Evolutionary conservation across 495 filamentous ascomycete genomes (phyloP).

Genomic region (Penicillium bialowiezense): DNA sequence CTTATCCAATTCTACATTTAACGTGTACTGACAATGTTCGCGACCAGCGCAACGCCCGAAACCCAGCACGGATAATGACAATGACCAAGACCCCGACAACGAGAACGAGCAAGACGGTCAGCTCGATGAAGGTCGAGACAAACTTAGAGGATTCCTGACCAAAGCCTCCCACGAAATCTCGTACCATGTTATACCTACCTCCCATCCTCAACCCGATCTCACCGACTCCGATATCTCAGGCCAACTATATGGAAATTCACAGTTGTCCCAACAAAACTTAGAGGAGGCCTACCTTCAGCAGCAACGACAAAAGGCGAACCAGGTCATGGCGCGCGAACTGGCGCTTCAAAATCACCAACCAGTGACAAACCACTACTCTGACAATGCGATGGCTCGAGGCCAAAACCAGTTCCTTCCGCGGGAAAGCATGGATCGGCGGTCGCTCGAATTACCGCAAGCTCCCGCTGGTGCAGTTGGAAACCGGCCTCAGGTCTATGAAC

Average conservation of each 20-base stretch:
- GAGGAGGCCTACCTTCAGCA: slow-evolving; percentile 51
- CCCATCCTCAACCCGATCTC: slow-evolving; percentile 45
- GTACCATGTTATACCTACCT: slow-evolving; percentile 52
- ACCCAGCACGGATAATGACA: slow-evolving; percentile 37
- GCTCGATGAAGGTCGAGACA: slow-evolving; percentile 51
- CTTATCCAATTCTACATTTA: neutral
- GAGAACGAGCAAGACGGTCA: slow-evolving; percentile 60
- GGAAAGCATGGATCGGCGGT: slow-evolving; percentile 36
- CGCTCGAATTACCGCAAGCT: slow-evolving; percentile 36
- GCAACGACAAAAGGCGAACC: slow-evolving; percentile 45
- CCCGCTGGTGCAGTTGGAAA: slow-evolving; percentile 38
- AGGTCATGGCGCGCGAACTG: slow-evolving; percentile 43
- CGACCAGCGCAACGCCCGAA: slow-evolving; percentile 38
- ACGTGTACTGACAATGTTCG: neutral
- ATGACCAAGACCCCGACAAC: slow-evolving; percentile 32
- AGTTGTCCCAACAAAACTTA: slow-evolving; percentile 45
- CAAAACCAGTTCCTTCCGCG: slow-evolving; percentile 32
- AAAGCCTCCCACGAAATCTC: slow-evolving; percentile 54
- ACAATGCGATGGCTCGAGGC: slow-evolving; percentile 35
- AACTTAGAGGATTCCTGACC: slow-evolving; percentile 50
- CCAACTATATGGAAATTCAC: slow-evolving; percentile 45
- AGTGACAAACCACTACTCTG: slow-evolving; percentile 40
- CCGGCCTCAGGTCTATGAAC: slow-evolving; percentile 37
- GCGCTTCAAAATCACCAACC: slow-evolving; percentile 48
- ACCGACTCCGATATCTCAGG: slow-evolving; percentile 46